phyloP scores from a whole-genome alignment of 257 asterid species.

The Verbena officinalis region DNA sequence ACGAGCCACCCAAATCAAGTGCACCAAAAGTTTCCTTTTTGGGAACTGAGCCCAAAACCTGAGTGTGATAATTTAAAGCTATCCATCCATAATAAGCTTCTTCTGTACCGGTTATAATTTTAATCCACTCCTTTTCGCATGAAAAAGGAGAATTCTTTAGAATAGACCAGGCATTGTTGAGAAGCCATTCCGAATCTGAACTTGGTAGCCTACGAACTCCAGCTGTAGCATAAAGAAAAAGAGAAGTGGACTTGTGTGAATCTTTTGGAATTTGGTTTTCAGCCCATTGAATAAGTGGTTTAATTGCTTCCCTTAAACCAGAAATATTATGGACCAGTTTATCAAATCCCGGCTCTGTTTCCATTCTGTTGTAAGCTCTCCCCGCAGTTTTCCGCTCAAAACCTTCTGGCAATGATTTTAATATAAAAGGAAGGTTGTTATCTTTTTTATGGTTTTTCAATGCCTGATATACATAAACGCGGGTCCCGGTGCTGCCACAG shows the following conservation, averaged over 20 bases:
- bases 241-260: slow-evolving; percentile 60
- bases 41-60: slow-evolving; percentile 54
- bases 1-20: slow-evolving; percentile 79
- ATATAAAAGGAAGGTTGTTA: slow-evolving; percentile 48
- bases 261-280: slow-evolving; percentile 58
- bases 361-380: slow-evolving; percentile 76
- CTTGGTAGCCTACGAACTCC: slow-evolving; percentile 69
- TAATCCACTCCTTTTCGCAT: slow-evolving; percentile 74
- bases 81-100: slow-evolving; percentile 80
- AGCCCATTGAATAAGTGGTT: slow-evolving; percentile 63
- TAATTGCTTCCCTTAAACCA: slow-evolving; percentile 53
- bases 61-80: slow-evolving; percentile 63
- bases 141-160: slow-evolving; percentile 52
- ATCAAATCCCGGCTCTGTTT: slow-evolving; percentile 75
- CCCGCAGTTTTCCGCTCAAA: slow-evolving; percentile 51
- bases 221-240: slow-evolving; percentile 70
- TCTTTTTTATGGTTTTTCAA: slow-evolving; percentile 44
- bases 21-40: slow-evolving; percentile 68
- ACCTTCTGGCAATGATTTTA: slow-evolving; percentile 62
- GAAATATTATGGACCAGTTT: slow-evolving; percentile 62
- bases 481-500: slow-evolving; percentile 82
- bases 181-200: slow-evolving; percentile 72
- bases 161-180: slow-evolving; percentile 64
- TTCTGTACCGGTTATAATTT: slow-evolving; percentile 62
- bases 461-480: slow-evolving; percentile 64